A percentile compares a stretch with the other conserved stretches of the same genome.
Conservation (phyloP, 73 alveolate genomes). For the Urostyla sp. region DNA sequence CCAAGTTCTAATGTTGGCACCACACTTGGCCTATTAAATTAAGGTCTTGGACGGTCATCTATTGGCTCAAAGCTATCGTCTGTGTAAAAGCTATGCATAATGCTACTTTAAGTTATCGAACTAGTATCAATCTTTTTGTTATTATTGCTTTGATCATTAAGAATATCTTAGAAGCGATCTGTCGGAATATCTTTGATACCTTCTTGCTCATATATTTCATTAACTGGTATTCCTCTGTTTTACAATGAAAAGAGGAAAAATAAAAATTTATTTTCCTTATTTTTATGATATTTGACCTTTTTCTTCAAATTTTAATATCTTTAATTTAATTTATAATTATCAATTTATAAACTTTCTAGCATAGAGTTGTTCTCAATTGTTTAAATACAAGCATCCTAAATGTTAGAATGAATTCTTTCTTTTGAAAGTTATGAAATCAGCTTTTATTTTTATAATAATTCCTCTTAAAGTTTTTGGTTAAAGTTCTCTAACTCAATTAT, state of each 20-base stretch:
- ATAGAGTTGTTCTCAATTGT: no score
- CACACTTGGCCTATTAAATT: slow-evolving; percentile 21
- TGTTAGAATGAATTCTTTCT: no score
- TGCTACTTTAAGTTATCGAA: no score
- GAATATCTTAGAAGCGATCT: slow-evolving; percentile 42
- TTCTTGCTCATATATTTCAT: slow-evolving; percentile 60
- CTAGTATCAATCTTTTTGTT: background rate
- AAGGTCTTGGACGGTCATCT: slow-evolving; percentile 33
- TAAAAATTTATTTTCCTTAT: slow-evolving; percentile 63
- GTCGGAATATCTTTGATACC: slow-evolving; percentile 66
- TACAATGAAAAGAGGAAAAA: slow-evolving; percentile 52
- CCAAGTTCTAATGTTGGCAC: slow-evolving; percentile 41
- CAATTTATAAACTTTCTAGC: no score
- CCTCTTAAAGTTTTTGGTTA: background rate
- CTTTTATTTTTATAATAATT: slow-evolving; percentile 38
- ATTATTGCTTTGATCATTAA: slow-evolving; percentile 6
- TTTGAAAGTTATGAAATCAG: slow-evolving; percentile 28
- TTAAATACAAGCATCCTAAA: no score
- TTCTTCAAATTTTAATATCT: slow-evolving; percentile 9
- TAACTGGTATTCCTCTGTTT: slow-evolving; percentile 57
- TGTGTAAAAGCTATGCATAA: slow-evolving; percentile 38
- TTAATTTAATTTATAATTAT: background rate
- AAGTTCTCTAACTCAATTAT: slow-evolving; percentile 1
- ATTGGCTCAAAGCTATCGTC: slow-evolving; percentile 49
- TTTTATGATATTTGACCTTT: slow-evolving; percentile 54